Evolutionary conservation across 805 yeast genomes (phyloP).

Genomic region (Candida ulmi): DNA sequence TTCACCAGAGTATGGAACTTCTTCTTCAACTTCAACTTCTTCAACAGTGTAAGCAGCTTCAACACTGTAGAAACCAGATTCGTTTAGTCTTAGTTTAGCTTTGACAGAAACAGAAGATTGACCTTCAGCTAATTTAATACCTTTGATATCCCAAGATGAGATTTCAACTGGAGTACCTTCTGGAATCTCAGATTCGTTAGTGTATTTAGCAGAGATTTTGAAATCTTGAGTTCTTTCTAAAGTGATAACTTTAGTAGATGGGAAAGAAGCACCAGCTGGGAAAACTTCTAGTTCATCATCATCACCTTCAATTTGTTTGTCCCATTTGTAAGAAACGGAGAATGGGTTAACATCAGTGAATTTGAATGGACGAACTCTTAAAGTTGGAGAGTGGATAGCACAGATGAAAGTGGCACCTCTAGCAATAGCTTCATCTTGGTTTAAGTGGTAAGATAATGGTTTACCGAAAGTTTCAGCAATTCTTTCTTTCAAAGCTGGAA

Average conservation of each 20-base stretch:
- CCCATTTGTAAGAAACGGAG: slow-evolving; percentile 95
- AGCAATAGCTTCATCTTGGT: slow-evolving; percentile 99
- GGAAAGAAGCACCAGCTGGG: slow-evolving; percentile 90
- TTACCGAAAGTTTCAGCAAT: slow-evolving; percentile 78
- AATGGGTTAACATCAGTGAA: slow-evolving; percentile 90
- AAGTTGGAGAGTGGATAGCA: slow-evolving; percentile 98
- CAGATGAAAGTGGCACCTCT: slow-evolving; percentile 99
- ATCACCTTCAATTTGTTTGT: slow-evolving; percentile 83
- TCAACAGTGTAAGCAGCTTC: slow-evolving; percentile 94
- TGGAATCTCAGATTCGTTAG: slow-evolving; percentile 69
- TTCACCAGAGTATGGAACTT: slow-evolving; percentile 61
- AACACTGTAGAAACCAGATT: slow-evolving; percentile 89
- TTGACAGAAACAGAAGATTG: slow-evolving; percentile 77
- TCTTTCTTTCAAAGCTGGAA: slow-evolving; percentile 84
- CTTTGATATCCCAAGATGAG: slow-evolving; percentile 82
- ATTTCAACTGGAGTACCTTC: slow-evolving; percentile 56
- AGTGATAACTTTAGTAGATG: slow-evolving; percentile 93
- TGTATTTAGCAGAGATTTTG: slow-evolving; percentile 79
- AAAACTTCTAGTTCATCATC: slow-evolving; percentile 91
- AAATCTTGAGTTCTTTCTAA: slow-evolving; percentile 89
- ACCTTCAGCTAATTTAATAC: slow-evolving; percentile 76
- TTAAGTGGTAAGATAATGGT: slow-evolving; percentile 86
- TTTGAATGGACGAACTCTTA: slow-evolving; percentile 98
- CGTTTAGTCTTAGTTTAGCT: slow-evolving; percentile 94
- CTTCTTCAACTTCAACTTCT: slow-evolving; percentile 86